Evolutionary conservation across 2,329 filamentous ascomycete species (phyloP), one percentile per base, ranked within the genome.

Genomic region (Talaromyces amestolkiae): DNA sequence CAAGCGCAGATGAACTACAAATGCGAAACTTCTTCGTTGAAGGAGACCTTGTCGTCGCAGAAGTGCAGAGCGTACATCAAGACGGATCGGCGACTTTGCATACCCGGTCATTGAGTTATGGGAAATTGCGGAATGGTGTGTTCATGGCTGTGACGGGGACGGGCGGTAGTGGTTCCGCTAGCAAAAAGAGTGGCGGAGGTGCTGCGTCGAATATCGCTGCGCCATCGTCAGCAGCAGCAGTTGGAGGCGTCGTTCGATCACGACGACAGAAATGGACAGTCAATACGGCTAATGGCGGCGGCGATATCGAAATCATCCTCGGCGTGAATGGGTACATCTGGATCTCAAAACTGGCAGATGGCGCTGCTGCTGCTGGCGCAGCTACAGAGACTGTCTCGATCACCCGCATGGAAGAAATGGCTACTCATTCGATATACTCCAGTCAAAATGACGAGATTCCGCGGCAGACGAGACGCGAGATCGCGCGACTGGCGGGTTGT

Each of bases 301-400:
- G 79, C 68, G 86, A 88, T 58, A 86, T 99, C 33, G 92, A 97
- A 74, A 87, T 98, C 8, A 86, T 97, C 61, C 83, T 99, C 0
- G 95, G 95, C 2, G 95, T 99, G 45, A 99, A 99, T 73, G 95
- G 95, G 0, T 98, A 96, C 76, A 93, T 98, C 66, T 99, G 92
- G 91, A 93, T 98, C 73, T 89, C 89, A 78, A 93, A 92, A 80
- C 92, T 96, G 72, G 81, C 90, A 8, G 88, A 91, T 70, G 85
- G 79, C 59, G 72, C 70, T 63, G 75, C 72, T 15, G 77, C 72
- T 3, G 75, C 75, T 19, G 77, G 72, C 2, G 78, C 84, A 51
- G 80, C 81, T n/a, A 76, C 75, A 9, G 81, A 81, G 63, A 83
- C 82, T 74, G 87, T 81, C 10, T 84, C 85, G 2, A 91, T 97